These are phyloP conservation scores for Colletotrichum australisinense DNA, from an alignment of 2,329 filamentous ascomycete genomes.

Conservation along the genomic window DNA sequence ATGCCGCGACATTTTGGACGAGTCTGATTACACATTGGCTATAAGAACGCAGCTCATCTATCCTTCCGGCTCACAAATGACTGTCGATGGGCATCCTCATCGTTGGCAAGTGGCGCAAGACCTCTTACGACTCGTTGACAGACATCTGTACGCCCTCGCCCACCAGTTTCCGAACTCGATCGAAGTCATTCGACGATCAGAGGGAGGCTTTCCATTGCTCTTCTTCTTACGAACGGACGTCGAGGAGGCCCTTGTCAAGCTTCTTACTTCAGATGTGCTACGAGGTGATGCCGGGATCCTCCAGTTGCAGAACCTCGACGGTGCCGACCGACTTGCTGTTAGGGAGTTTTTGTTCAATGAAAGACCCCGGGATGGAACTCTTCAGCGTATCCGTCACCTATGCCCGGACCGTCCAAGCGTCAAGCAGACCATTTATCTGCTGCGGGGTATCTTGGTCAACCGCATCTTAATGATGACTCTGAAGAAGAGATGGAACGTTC, in stretches of 20 bases:
- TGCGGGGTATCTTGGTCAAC: conserved; percentile 72
- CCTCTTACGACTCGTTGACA: conserved; percentile 53
- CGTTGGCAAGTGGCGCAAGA: conserved; percentile 60
- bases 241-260: conserved; percentile 54
- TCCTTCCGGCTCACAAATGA: conserved; percentile 59
- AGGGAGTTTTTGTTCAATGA: conserved; percentile 42
- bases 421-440: conserved; percentile 57
- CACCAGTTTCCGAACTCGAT: conserved; percentile 53
- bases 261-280: conserved; percentile 54
- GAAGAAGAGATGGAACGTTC: conserved; percentile 75
- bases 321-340: conserved; percentile 43
- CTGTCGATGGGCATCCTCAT: conserved; percentile 63
- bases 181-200: conserved; percentile 54
- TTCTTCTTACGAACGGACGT: conserved; percentile 64
- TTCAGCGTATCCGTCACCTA: conserved; percentile 40
- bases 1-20: conserved; percentile 73
- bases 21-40: conserved; percentile 68
- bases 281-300: conserved; percentile 45
- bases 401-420: conserved; percentile 47
- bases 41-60: conserved; percentile 69
- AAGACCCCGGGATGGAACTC: conserved; percentile 37
- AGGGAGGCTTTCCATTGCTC: conserved; percentile 63
- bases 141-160: conserved; percentile 50
- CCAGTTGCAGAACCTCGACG: conserved; percentile 42
- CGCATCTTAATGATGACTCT: conserved; percentile 69